These are phyloP conservation scores for Calonectria pseudoturangicola DNA, from an alignment of 2,329 filamentous ascomycete species.

Conservation along the genomic window DNA sequence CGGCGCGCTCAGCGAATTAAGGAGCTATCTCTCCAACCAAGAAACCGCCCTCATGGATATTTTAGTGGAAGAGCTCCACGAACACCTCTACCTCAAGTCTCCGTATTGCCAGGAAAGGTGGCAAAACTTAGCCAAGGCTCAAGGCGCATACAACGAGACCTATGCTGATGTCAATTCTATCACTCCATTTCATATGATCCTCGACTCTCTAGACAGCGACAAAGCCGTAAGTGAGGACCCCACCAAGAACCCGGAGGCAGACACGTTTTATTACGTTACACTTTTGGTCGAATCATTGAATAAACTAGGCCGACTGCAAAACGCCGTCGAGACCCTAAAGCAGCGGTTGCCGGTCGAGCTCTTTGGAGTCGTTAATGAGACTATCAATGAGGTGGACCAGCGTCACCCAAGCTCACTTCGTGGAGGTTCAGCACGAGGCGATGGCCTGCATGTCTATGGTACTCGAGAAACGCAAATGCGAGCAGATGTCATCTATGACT, in stretches of 20 bases:
- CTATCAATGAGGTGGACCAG: conserved; percentile 94
- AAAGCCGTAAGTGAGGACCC: conserved; percentile 86
- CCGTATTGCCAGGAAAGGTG: conserved; percentile 98
- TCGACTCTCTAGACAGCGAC: conserved; percentile 77
- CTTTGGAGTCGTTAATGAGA: conserved; percentile 95
- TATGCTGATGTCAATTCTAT: conserved; percentile 68
- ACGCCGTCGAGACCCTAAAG: conserved; percentile 92
- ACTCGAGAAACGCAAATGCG: conserved; percentile 84
- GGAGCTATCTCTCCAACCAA: conserved; percentile 93
- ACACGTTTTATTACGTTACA: conserved; percentile 95
- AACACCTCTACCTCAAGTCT: conserved; percentile 97
- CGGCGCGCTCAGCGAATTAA: conserved; percentile 89
- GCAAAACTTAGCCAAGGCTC: conserved; percentile 85
- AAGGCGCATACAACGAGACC: conserved; percentile 71
- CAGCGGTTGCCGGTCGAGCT: conserved; percentile 95
- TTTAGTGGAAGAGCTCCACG: conserved; percentile 96
- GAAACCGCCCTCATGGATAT: conserved; percentile 95
- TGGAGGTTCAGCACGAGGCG: conserved; percentile 71
- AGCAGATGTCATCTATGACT: conserved; percentile 90
- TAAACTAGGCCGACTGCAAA: conserved; percentile 89
- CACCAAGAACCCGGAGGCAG: conserved; percentile 93
- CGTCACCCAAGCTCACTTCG: conserved; percentile 89
- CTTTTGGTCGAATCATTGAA: conserved; percentile 92
- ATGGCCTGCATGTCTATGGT: conserved; percentile 78
- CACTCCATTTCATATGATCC: conserved; percentile 74